Percentiles rank a stretch among this genome's conserved stretches.
phyloP scores from a whole-genome alignment of 495 filamentous ascomycete species.

The Jackrogersella minutella region DNA sequence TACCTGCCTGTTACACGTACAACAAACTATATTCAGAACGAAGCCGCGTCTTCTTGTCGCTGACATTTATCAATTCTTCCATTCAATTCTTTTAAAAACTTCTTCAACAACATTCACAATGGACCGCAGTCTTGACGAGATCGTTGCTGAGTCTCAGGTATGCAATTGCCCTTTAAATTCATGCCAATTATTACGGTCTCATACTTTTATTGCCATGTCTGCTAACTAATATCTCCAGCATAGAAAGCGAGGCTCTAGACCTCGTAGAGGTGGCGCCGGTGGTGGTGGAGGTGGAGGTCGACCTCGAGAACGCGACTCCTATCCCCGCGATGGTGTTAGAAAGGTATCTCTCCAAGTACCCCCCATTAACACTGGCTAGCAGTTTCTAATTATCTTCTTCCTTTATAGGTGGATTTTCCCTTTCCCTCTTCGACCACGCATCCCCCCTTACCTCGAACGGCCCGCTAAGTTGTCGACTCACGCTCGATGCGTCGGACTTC shows the following conservation, averaged over 20 bases:
- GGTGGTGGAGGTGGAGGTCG: conserved; percentile 54
- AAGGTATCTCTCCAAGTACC: conserved; percentile 62
- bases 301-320: conserved; percentile 62
- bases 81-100: no score
- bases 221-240: conserved; percentile 36
- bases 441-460: conserved; percentile 35
- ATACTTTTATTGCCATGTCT: neutral
- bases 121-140: conserved; percentile 86
- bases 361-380: neutral
- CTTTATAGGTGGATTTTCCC: conserved; percentile 47
- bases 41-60: conserved; percentile 6
- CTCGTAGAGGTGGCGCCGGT: conserved; percentile 38
- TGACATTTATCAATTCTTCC: conserved; percentile 14
- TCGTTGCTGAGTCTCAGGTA: conserved; percentile 83
- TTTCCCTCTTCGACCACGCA: conserved; percentile 43
- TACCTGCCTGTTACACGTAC: conserved; percentile 8
- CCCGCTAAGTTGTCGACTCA: conserved; percentile 36
- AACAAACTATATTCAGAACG: neutral
- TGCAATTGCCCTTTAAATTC: conserved; percentile 34
- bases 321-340: conserved; percentile 81
- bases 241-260: conserved; percentile 40
- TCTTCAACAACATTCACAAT: conserved; percentile 57
- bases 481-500: conserved; percentile 48
- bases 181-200: neutral
- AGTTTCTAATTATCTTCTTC: neutral